Evolutionary conservation across 257 asterid species (phyloP), one percentile per base, ranked within the genome.

Genomic region (Solanum pinnatisectum): DNA sequence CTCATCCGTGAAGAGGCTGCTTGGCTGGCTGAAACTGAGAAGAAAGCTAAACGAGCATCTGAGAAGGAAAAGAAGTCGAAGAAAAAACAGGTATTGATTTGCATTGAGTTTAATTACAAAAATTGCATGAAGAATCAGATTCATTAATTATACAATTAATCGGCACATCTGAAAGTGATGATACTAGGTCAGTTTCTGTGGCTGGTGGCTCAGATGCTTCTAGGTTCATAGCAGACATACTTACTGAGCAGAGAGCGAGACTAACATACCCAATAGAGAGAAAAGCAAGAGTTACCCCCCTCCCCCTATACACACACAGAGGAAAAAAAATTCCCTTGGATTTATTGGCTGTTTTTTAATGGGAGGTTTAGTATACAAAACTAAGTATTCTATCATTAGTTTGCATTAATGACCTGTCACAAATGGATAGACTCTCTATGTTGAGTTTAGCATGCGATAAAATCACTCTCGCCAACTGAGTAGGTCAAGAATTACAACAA

Each of bases 1-100:
- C 99, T 96, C 88, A 95, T 96, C 44, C 97, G 97, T 74, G 98
- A 96, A 89, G 99, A 96, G 93, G 99, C 96, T 22, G 94, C 96
- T 39, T 92, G 96, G 97, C 89, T 95, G 89, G 98, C 96, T 33
- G 99, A 90, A 89, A 89, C 86, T 70, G 96, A 95, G 90, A 98
- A 92, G 63, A 96, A 95, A 91, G 90, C 93, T 30, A 95, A 93
- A 91, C 95, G 93, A 52, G 89, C 92, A 87, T 90, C 87, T 33
- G 98, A 95, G 52, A 95, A 93, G 94, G 97, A 94, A 88, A 96
- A 95, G 92, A 96, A 89, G 82, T 90, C 94, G 3, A 92, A 92
- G 92, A 92, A 91, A 89, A 92, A 91, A 67, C 93, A 92, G 99
- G 99, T 94, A 87, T 74, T 74, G 82, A 36, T 74, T 36, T 36